Base-by-base conservation (phyloP, 345 rosid genomes). In the Turnera subulata region DNA sequence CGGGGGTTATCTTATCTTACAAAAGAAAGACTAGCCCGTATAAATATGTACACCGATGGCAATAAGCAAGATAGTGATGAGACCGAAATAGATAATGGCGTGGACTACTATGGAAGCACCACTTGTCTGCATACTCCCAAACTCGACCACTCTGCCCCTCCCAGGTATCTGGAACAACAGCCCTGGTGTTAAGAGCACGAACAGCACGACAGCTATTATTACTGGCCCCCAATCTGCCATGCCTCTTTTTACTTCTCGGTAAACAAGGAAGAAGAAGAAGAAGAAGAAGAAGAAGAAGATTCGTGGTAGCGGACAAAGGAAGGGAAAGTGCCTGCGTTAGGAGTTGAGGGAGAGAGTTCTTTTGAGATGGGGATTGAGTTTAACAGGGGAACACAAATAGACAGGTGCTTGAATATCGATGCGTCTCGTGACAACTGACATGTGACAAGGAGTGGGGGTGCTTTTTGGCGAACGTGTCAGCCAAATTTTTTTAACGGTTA, bases 181-280 rank as follows among this genome's bases (percentile, higher is more conserved):
- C 20, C 85, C 85, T 37, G 85, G 85, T 2, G 74, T 37, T 23
- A 81, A 17, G 59, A 81, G 67, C 52, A 81, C 82, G 62, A 81
- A 81, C 54, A 81, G 79, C 53, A 78, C 72, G 62, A 75, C 77
- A 14, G 80, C 85, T 58, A 81, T 63, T 46, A 75, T 33, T 9
- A 81, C 80, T 11, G 85, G 80, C 1, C 80, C 85, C 82, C 85
- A 81, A 55, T 81, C 85, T 47, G 80, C 78, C 85, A 78, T 81
- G 23, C 8, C 49, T 37, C 45, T 42, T 42, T 13, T 4, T 42
- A 4, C n/a, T 13, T 9, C 15, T 42, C 45, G n/a, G n/a, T 6
- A 0, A 42, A 4, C 4, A 42, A 42, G 5, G 12, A 13, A 42
- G 5, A 13, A 42, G n/a, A 10, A 42, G 45, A 42, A 4, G 12